These are phyloP conservation scores for Tetradesmus obliquus DNA, from an alignment of 139 green algal species.

Conservation along the genomic window DNA sequence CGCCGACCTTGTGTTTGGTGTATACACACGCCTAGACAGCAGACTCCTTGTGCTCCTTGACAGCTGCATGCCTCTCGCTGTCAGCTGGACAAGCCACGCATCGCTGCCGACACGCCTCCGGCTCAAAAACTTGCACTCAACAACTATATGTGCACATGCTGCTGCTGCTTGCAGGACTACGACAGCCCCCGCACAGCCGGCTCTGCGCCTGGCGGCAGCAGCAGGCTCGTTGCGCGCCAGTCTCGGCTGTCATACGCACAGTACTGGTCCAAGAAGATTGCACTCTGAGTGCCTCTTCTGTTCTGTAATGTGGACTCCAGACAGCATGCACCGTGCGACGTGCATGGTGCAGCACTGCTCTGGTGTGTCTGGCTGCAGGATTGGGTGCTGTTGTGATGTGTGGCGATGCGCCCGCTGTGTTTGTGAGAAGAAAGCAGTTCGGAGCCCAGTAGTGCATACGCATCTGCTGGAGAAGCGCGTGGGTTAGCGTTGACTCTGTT, in stretches of 20 bases:
- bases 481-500: background rate
- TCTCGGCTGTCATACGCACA: constrained; percentile 16
- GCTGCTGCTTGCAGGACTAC: constrained; percentile 6
- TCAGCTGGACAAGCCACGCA: background rate
- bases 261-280: constrained; percentile 41
- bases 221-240: constrained; percentile 2
- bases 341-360: background rate
- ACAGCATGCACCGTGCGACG: background rate
- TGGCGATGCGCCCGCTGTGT: background rate
- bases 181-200: background rate
- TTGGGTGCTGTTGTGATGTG: background rate
- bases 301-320: no score
- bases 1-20: background rate
- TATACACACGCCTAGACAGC: background rate
- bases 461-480: background rate
- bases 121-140: background rate
- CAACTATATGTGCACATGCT: no score
- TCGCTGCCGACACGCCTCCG: background rate
- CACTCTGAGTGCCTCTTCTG: background rate
- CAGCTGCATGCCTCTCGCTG: background rate
- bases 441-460: background rate
- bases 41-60: no score
- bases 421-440: background rate
- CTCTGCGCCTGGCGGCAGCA: background rate
- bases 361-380: background rate